Evolutionary conservation across 2,329 filamentous ascomycete genomes (phyloP).

Genomic region (Fusarium fracticaudum): DNA sequence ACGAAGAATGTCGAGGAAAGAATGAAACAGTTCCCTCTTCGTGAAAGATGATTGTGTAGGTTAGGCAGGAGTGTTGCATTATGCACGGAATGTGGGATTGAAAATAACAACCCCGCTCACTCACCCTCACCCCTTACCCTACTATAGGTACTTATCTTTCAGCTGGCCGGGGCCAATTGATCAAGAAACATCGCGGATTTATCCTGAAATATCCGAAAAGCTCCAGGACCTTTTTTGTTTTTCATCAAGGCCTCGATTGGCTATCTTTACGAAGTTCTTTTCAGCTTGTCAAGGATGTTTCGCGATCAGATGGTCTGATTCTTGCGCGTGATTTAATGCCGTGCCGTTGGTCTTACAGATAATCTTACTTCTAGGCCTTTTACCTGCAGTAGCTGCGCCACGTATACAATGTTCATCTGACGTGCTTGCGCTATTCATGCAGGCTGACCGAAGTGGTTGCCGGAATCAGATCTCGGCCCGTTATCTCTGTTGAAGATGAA

Average conservation of each 20-base stretch:
- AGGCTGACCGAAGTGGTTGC: not conserved
- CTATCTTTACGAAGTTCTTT: no score
- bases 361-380: not conserved
- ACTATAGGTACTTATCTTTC: not conserved
- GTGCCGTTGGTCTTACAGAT: not conserved
- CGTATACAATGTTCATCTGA: not conserved
- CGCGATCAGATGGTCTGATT: not conserved
- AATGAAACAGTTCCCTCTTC: fast-evolving
- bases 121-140: not conserved
- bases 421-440: not conserved
- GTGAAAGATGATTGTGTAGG: not conserved
- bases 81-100: not conserved
- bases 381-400: not conserved
- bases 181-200: not conserved
- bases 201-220: not conserved
- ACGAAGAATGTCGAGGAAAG: not conserved
- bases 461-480: not conserved
- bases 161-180: not conserved
- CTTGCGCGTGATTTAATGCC: not conserved
- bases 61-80: not conserved
- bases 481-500: no score
- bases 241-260: not conserved
- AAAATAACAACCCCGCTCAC: not conserved
- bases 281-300: not conserved
- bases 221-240: not conserved